Base-by-base conservation (phyloP, 163 green algal genomes). In the Scenedesmus sp. region DNA sequence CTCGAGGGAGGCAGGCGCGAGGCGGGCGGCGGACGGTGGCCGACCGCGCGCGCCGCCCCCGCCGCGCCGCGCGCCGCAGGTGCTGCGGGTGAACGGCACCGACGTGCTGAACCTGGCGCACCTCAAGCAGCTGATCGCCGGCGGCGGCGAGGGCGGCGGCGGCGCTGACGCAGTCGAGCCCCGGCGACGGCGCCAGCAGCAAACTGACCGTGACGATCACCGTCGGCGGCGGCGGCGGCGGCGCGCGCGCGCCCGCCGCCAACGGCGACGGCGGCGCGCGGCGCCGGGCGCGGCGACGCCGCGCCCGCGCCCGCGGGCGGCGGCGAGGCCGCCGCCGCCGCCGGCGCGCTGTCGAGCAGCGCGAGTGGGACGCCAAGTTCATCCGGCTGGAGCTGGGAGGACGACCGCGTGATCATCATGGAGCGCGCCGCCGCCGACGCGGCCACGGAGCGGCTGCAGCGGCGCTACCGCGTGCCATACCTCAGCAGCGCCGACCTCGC, bases 21-120 rank as follows among this genome's bases (percentile, higher is more conserved):
- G n/a, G n/a, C n/a, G n/a, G n/a, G n/a, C n/a, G n/a, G n/a, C n/a
- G n/a, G n/a, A n/a, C n/a, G n/a, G n/a, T n/a, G n/a, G n/a, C n/a
- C n/a, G n/a, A n/a, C n/a, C n/a, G n/a, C n/a, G n/a, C n/a, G n/a
- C n/a, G n/a, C n/a, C n/a, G n/a, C n/a, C n/a, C n/a, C n/a, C n/a
- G n/a, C n/a, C n/a, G n/a, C n/a, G 17, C 47, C 44, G 47, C 28
- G n/a, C 3, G 34, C 22, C 42, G 28, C 67, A 76, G 67, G 84
- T 91, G 62, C 47, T 89, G 66, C 60, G 72, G 5, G 84, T 91
- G 7, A 81, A 90, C 53, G 88, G 88, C 17, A 34, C 56, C 2
- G 78, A 88, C 62, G 83, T 92, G n/a, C 79, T 89, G 24, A 90
- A 92, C 80, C 73, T 92, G 29, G 50, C 62, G 18, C 86, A 91